Evolutionary conservation across 148 eudicot genomes (phyloP).

Genomic region (Agrostemma githago): DNA sequence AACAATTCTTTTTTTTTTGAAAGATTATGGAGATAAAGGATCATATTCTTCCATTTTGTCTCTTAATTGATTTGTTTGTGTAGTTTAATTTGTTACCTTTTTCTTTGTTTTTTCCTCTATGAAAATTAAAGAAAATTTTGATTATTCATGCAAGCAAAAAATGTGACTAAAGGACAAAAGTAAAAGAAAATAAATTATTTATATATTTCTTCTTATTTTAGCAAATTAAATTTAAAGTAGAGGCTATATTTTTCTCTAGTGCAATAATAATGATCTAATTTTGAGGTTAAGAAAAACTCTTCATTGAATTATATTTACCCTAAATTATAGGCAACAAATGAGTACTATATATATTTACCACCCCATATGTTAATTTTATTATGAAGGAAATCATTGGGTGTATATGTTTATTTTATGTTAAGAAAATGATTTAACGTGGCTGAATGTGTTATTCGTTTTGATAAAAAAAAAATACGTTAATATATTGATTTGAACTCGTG

Average conservation of each 20-base stretch:
- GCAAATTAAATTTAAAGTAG: neutral
- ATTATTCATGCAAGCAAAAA: neutral
- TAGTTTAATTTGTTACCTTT: neutral
- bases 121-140: neutral
- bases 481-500: no score
- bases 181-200: constrained; percentile 10
- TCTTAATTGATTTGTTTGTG: no score
- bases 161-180: neutral
- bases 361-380: no score
- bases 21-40: neutral
- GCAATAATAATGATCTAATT: neutral
- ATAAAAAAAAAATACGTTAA: no score
- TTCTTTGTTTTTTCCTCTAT: neutral
- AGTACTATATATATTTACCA: no score
- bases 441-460: no score
- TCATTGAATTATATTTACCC: neutral
- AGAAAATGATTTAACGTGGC: neutral
- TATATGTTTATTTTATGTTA: neutral
- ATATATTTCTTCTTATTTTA: neutral
- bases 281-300: neutral
- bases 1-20: neutral
- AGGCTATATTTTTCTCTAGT: constrained; percentile 7
- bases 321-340: neutral
- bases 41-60: neutral
- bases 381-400: no score